Evolutionary conservation across 2,329 filamentous ascomycete genomes (phyloP).

Genomic region (Elsinoe fawcettii): DNA sequence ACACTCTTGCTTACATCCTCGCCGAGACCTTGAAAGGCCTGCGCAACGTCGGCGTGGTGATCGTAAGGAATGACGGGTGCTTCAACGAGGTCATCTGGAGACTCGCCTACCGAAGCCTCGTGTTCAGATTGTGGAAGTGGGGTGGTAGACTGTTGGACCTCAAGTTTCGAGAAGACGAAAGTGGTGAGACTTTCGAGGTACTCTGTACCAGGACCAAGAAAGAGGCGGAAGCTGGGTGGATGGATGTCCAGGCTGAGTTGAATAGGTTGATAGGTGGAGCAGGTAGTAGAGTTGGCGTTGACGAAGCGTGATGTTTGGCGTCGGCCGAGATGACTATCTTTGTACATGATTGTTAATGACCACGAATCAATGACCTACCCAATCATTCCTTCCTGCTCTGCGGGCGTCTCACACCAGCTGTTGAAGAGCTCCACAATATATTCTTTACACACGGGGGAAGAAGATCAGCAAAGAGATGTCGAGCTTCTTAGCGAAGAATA

Average conservation of each 20-base stretch:
- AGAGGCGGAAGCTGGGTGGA: conserved; percentile 14
- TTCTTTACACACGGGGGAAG: background rate
- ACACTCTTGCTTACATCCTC: conserved; percentile 22
- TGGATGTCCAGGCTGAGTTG: conserved; percentile 8
- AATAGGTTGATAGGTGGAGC: conserved; percentile 8
- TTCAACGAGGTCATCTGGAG: conserved; percentile 30
- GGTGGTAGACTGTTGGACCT: conserved; percentile 27
- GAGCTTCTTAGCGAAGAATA: background rate
- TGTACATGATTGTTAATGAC: background rate
- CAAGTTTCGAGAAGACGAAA: conserved; percentile 21
- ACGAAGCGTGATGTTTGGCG: background rate
- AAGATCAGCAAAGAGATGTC: background rate
- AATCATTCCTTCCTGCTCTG: no score
- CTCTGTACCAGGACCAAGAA: conserved; percentile 15
- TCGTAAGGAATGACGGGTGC: conserved; percentile 27
- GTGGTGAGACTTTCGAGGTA: conserved; percentile 19
- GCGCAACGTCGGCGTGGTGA: conserved; percentile 24
- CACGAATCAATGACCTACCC: conserved; percentile 1
- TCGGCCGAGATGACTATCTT: background rate
- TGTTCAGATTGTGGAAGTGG: conserved; percentile 31
- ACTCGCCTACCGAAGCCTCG: conserved; percentile 28
- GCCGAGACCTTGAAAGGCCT: conserved; percentile 20
- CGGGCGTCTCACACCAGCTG: no score
- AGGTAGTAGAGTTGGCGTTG: background rate
- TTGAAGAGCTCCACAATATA: no score